Conservation (phyloP, 305 asterid species). For the Striga hermonthica region DNA sequence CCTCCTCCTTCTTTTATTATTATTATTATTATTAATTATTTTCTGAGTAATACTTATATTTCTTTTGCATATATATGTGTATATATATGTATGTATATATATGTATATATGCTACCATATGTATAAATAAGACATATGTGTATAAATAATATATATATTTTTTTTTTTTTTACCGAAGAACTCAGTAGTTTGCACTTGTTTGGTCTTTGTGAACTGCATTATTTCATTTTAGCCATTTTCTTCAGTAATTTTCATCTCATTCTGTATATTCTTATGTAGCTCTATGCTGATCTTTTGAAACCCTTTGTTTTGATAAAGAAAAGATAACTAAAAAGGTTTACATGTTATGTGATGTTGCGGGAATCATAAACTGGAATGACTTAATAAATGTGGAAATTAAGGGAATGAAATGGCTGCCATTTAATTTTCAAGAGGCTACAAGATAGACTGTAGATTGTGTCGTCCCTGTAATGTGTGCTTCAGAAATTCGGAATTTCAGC, state of each 20-base stretch:
- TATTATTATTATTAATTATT: too few relatives aligned
- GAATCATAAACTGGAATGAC: neutral
- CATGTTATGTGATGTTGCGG: neutral
- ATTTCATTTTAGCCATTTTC: neutral
- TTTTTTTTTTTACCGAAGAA: slow-evolving; percentile 10
- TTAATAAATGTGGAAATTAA: slow-evolving; percentile 15
- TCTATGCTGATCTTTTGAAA: neutral
- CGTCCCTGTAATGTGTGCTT: slow-evolving; percentile 9
- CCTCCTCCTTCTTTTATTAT: too few relatives aligned
- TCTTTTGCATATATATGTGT: too few relatives aligned
- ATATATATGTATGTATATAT: too few relatives aligned
- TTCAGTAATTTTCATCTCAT: slow-evolving; percentile 5
- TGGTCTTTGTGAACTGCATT: neutral
- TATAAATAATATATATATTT: too few relatives aligned
- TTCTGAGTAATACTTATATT: too few relatives aligned
- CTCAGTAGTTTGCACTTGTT: slow-evolving; percentile 2
- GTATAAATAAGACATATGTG: too few relatives aligned
- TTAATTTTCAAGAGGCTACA: neutral
- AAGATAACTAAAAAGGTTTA: slow-evolving; percentile 10
- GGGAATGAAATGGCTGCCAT: slow-evolving; percentile 17
- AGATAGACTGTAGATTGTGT: neutral
- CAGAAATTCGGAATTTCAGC: slow-evolving; percentile 10
- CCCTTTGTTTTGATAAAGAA: neutral
- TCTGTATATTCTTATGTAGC: neutral
- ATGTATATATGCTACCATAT: too few relatives aligned